Base-by-base conservation (phyloP, 2,329 filamentous ascomycete genomes). In the Aspergillus felis region DNA sequence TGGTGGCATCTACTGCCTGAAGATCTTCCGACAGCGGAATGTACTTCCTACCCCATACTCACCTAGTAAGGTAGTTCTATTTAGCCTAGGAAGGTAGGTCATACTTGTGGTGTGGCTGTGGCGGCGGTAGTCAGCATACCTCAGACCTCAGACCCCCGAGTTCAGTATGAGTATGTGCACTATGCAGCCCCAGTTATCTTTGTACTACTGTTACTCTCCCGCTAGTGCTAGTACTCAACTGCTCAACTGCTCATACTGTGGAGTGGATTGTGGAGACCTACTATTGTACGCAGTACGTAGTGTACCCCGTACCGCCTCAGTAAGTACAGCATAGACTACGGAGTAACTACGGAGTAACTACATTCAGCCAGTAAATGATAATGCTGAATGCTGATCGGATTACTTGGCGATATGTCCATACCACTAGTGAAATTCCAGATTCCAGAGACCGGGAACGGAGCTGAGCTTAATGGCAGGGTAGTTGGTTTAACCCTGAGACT, bases 401-500 rank as follows among this genome's bases (percentile, higher is more conserved):
- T 10, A 24, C 22, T 24, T 22, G 42, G n/a, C n/a, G 2, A 3
- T 4, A 4, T n/a, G 29, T 14, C 42, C 25, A 42, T 47, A 24
- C 54, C 32, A 44, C 51, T 52, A 35, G 27, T 29, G 27, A 35
- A 32, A 35, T 35, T 6, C 32, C 14, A 35, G 5, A 56, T 62
- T 57, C 60, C 60, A 61, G 60, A 55, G 54, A 62, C 60, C 60
- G n/a, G 60, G 60, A 55, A 58, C 24, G 27, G 52, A 51, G 7
- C 25, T 57, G 54, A 58, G 54, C 54, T 56, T 55, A 54, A 53
- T 44, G 56, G 22, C 12, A 14, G 20, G 17, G 12, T 29, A 29
- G 28, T 29, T 29, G 28, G 28, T 29, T 29, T 9, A 29, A 10
- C n/a, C n/a, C n/a, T 10, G 8, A 44, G n/a, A 29, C 22, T 22